Evolutionary conservation across 2,329 filamentous ascomycete genomes (phyloP).

Genomic region (Beauveria rudraprayagi): DNA sequence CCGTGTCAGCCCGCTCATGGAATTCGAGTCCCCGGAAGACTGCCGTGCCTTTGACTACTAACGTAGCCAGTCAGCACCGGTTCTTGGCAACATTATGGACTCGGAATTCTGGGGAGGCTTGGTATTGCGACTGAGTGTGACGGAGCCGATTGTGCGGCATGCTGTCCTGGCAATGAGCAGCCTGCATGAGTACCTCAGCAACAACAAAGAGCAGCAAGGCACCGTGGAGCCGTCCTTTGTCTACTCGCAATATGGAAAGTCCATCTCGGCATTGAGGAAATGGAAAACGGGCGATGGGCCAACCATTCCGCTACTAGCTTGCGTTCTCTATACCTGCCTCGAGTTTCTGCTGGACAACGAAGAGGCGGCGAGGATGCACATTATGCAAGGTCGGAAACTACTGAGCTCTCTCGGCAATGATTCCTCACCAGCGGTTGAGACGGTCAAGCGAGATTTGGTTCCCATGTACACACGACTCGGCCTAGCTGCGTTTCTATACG

Average conservation of each 20-base stretch:
- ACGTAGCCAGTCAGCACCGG: constrained; percentile 27
- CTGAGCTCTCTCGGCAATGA: constrained; percentile 25
- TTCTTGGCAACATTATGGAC: constrained; percentile 35
- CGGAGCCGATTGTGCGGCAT: constrained; percentile 39
- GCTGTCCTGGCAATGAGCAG: constrained; percentile 41
- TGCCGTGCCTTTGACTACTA: constrained; percentile 26
- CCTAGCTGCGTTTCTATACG: constrained; percentile 33
- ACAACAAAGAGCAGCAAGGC: constrained; percentile 6
- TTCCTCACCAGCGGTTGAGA: constrained; percentile 24
- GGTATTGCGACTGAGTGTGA: constrained; percentile 36
- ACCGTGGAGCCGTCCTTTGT: constrained; percentile 17
- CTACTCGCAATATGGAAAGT: constrained; percentile 37
- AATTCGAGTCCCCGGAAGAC: constrained; percentile 17
- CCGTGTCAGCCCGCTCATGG: constrained; percentile 13
- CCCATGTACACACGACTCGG: constrained; percentile 37
- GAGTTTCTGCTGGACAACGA: constrained; percentile 46
- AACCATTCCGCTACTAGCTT: constrained; percentile 34
- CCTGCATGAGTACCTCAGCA: constrained; percentile 31
- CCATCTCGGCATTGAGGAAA: constrained; percentile 35
- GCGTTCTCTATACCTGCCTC: constrained; percentile 44
- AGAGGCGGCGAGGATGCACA: constrained; percentile 35
- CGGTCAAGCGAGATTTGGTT: constrained; percentile 32
- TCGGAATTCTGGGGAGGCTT: constrained; percentile 35
- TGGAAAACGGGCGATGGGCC: constrained; percentile 24
- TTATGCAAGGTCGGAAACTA: constrained; percentile 35